Percentiles rank a stretch among this genome's conserved stretches.
Conservation (phyloP, 179 eudicot species). For the Drosera spatulata region DNA sequence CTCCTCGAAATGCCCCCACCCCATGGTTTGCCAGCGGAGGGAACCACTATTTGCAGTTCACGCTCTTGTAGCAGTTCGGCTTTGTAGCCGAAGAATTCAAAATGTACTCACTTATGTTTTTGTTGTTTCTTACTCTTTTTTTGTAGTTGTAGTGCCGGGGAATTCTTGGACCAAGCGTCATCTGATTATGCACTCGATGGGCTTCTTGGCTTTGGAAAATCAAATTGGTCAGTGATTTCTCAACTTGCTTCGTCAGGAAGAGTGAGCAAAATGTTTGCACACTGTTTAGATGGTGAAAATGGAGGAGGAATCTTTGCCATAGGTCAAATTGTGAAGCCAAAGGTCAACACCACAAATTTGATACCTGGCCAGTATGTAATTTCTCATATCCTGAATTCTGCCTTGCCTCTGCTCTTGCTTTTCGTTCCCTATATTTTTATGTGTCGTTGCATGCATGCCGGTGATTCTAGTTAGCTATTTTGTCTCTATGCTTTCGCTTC, state of each 20-base stretch:
- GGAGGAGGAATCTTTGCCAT: constrained; percentile 41
- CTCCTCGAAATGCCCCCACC: too few relatives aligned
- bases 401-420: too few relatives aligned
- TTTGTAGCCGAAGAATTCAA: too few relatives aligned
- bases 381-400: not conserved
- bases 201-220: constrained; percentile 32
- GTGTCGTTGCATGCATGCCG: too few relatives aligned
- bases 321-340: constrained; percentile 32
- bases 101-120: too few relatives aligned
- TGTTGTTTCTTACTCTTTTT: too few relatives aligned
- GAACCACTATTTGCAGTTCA: too few relatives aligned
- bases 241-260: constrained; percentile 31
- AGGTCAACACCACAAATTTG: constrained; percentile 28
- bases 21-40: too few relatives aligned
- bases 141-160: constrained; percentile 31
- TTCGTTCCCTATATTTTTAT: too few relatives aligned
- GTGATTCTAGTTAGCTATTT: too few relatives aligned
- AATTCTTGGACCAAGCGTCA: constrained; percentile 24
- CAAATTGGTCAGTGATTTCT: constrained; percentile 27
- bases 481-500: too few relatives aligned
- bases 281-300: constrained; percentile 33
- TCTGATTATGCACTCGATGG: constrained; percentile 29
- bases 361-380: constrained; percentile 28
- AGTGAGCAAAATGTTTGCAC: constrained; percentile 36
- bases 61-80: too few relatives aligned